These are phyloP conservation scores for Chytridiales sp. DNA, from an alignment of 371 early-diverging fungal species.

Conservation along the genomic window DNA sequence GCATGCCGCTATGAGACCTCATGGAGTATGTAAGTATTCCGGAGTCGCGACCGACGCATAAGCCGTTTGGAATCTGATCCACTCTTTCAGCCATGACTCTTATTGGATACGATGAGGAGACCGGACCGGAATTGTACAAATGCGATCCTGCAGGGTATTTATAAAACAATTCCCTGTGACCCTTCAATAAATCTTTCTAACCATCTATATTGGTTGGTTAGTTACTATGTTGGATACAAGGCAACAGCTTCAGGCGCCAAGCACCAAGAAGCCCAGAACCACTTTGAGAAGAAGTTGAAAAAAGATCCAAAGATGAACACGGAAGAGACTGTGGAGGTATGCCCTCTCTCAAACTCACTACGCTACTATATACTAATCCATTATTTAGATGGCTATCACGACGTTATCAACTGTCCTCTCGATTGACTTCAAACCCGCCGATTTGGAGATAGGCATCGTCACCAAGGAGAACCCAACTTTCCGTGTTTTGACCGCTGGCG, in stretches of 20 bases:
- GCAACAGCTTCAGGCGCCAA: constrained; percentile 97
- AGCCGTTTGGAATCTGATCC: background rate
- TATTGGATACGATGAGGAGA: constrained; percentile 93
- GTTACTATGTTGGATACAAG: constrained; percentile 93
- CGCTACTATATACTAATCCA: too few species aligned
- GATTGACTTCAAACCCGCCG: constrained; percentile 90
- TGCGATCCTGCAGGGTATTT: constrained; percentile 92
- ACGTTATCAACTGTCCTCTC: constrained; percentile 89
- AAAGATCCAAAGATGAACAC: constrained; percentile 73
- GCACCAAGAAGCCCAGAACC: constrained; percentile 94
- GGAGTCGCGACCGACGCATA: background rate
- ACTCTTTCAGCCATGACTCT: constrained; percentile 82
- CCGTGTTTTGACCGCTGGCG: constrained; percentile 72
- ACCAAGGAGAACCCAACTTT: constrained; percentile 72
- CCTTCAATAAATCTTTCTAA: background rate
- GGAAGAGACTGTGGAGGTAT: constrained; percentile 91
- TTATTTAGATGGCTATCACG: constrained; percentile 91
- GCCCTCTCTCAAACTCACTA: too few species aligned
- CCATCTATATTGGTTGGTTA: background rate
- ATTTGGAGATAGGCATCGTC: constrained; percentile 94
- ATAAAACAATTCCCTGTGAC: background rate
- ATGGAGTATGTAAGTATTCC: constrained; percentile 87
- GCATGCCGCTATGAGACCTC: constrained; percentile 97
- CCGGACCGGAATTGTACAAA: constrained; percentile 95
- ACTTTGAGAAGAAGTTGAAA: constrained; percentile 96